Conservation (phyloP, 202 grass and related monocot species). For the Setaria viridis region DNA sequence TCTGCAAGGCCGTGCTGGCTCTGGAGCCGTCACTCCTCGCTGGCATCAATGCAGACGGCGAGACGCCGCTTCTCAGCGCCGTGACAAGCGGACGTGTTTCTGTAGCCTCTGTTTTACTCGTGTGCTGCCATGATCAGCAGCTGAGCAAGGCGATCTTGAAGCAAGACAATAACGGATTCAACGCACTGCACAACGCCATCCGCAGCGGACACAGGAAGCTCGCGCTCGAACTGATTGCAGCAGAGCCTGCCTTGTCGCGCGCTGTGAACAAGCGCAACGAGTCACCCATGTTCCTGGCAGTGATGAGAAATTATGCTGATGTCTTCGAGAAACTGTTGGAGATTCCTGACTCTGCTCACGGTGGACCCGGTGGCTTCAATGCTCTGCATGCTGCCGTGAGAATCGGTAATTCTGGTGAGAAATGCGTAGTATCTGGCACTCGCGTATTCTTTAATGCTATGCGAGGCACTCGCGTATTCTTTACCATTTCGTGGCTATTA, state of each 20-base stretch:
- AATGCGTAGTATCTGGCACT: too few relatives aligned
- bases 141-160: background rate
- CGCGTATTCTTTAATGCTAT: too few relatives aligned
- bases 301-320: background rate
- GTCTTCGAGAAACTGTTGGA: background rate
- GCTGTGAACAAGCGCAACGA: background rate
- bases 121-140: background rate
- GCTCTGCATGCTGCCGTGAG: conserved; percentile 43
- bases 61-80: conserved; percentile 23
- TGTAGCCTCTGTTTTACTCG: background rate
- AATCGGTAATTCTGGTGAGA: conserved; percentile 34
- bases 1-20: background rate
- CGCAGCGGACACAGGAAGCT: background rate
- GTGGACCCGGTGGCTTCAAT: background rate
- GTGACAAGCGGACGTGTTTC: background rate
- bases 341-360: background rate
- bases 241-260: background rate
- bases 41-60: background rate
- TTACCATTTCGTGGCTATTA: background rate
- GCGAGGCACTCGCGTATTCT: too few relatives aligned
- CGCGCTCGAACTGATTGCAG: background rate
- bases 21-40: background rate
- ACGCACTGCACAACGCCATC: conserved; percentile 44
- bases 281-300: conserved; percentile 48
- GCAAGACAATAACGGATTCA: background rate